phyloP scores from a whole-genome alignment of 495 filamentous ascomycete species.

The Penicillium paradoxum region DNA sequence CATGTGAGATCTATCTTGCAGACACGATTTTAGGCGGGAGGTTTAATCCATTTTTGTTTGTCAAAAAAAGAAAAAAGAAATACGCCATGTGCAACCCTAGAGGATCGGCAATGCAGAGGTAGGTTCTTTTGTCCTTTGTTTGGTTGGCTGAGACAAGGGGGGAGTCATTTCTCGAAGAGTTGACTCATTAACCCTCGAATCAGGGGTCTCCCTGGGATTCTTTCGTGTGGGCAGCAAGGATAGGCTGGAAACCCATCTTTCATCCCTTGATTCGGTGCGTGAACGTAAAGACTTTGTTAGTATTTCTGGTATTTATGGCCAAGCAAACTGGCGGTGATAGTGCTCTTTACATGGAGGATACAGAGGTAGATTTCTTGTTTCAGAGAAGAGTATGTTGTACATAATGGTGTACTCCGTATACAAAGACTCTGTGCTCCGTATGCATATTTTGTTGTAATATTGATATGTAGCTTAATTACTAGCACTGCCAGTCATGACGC shows the following conservation, averaged over 20 bases:
- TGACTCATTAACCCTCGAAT: slow-evolving; percentile 25
- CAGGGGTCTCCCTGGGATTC: slow-evolving; percentile 19
- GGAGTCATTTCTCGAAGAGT: slow-evolving; percentile 17
- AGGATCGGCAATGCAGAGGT: slow-evolving; percentile 26
- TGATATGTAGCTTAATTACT: background rate
- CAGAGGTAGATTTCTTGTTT: background rate
- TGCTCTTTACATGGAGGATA: background rate
- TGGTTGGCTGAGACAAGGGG: slow-evolving; percentile 17
- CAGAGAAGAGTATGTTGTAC: no score
- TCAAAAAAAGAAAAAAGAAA: slow-evolving; percentile 2
- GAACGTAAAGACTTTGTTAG: slow-evolving; percentile 13
- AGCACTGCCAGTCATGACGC: slow-evolving; percentile 3
- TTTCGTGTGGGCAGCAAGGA: slow-evolving; percentile 20
- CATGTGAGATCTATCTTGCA: slow-evolving; percentile 8
- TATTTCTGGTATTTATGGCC: slow-evolving; percentile 6
- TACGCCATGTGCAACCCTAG: slow-evolving; percentile 27
- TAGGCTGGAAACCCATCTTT: slow-evolving; percentile 5
- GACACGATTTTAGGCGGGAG: background rate
- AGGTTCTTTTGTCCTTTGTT: slow-evolving; percentile 4
- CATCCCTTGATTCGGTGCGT: slow-evolving; percentile 28
- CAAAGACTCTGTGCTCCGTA: background rate
- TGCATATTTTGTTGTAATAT: background rate
- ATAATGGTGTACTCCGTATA: no score
- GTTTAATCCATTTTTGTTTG: background rate
- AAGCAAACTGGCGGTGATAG: background rate